A percentile compares a stretch with the other conserved stretches of the same genome.
Evolutionary conservation across 805 yeast genomes (phyloP).

Genomic region (Candida taoyuanica): DNA sequence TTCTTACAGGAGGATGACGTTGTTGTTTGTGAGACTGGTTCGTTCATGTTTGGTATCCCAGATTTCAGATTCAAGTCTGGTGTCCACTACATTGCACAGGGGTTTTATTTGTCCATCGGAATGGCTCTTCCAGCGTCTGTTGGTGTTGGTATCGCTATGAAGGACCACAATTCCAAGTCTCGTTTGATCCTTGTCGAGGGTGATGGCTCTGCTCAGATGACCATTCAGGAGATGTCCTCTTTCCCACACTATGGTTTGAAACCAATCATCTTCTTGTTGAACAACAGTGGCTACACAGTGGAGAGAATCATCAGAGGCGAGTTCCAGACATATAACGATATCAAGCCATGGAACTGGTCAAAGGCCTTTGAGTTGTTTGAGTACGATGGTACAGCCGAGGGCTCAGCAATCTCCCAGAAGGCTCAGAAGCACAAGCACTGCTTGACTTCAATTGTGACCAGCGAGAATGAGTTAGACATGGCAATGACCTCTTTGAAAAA

Average conservation of each 20-base stretch:
- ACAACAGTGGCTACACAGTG: conserved; percentile 86
- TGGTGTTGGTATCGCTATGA: conserved; percentile 73
- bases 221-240: conserved; percentile 76
- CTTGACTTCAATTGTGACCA: conserved; percentile 31
- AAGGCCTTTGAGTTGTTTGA: conserved; percentile 55
- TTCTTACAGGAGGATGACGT: conserved; percentile 60
- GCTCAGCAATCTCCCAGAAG: conserved; percentile 25
- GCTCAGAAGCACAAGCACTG: conserved; percentile 26
- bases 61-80: conserved; percentile 59
- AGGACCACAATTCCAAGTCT: conserved; percentile 44
- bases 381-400: conserved; percentile 33
- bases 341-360: conserved; percentile 84
- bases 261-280: conserved; percentile 70
- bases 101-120: conserved; percentile 82
- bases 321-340: conserved; percentile 71
- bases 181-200: conserved; percentile 77
- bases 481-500: conserved; percentile 32
- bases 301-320: conserved; percentile 86
- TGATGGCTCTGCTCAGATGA: conserved; percentile 95
- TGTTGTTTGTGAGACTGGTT: conserved; percentile 78
- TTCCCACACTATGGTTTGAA: conserved; percentile 53
- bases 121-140: conserved; percentile 82
- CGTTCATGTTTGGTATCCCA: conserved; percentile 72
- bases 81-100: conserved; percentile 54
- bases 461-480: conserved; percentile 32